Percentiles rank a stretch among this genome's conserved stretches.
phyloP scores from a whole-genome alignment of 163 green algal genomes.

The Chlamydomonas reinhardtii region DNA sequence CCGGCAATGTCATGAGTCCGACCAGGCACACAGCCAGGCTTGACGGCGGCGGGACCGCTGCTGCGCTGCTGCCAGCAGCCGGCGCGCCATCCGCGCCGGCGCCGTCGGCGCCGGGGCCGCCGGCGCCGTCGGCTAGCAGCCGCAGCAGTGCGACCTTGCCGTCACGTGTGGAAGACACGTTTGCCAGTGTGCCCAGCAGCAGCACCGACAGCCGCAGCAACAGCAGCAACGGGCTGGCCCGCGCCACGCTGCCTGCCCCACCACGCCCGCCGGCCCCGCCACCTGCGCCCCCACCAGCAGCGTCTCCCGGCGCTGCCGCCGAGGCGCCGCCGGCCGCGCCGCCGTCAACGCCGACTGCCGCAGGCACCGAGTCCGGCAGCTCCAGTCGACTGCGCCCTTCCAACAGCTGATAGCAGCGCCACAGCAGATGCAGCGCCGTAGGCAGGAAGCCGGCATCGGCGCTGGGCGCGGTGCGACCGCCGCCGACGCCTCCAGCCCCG shows the following conservation, averaged over 20 bases:
- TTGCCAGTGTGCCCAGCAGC: slow-evolving; percentile 36
- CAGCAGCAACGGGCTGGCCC: slow-evolving; percentile 29
- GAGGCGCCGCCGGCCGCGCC: neutral
- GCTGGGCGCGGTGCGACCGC: neutral
- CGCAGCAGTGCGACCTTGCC: slow-evolving; percentile 28
- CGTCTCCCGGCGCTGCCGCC: neutral
- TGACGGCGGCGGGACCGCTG: neutral
- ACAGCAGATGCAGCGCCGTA: slow-evolving; percentile 18
- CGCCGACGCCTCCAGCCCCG: neutral
- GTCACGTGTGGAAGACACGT: neutral
- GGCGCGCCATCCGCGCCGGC: neutral
- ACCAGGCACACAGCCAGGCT: slow-evolving; percentile 25
- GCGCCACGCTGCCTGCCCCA: too few species aligned
- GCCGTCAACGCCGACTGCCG: neutral
- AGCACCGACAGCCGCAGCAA: slow-evolving; percentile 29
- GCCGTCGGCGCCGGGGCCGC: neutral
- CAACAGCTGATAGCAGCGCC: slow-evolving; percentile 31
- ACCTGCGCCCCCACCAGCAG: too few species aligned
- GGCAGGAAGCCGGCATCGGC: neutral
- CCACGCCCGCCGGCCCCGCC: too few species aligned
- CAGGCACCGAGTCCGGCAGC: slow-evolving; percentile 28
- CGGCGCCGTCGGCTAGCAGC: neutral
- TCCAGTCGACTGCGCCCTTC: neutral
- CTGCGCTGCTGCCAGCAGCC: neutral
- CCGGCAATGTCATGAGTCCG: slow-evolving; percentile 28